A percentile compares a stretch with the other conserved stretches of the same genome.
These are phyloP conservation scores for Monosporascus sp. DNA, from an alignment of 2,329 filamentous ascomycete genomes.

Conservation along the genomic window DNA sequence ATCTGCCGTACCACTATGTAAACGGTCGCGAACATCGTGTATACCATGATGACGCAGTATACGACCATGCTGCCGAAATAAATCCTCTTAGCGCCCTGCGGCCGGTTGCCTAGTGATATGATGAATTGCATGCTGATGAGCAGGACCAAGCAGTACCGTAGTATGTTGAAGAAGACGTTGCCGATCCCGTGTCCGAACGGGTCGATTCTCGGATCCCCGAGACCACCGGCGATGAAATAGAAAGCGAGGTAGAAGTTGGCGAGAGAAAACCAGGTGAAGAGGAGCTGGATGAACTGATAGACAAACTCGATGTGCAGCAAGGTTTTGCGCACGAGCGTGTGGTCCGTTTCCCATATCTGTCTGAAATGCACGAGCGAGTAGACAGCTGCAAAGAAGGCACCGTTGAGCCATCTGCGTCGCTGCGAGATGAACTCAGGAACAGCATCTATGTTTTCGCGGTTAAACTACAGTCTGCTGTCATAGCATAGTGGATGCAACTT, in stretches of 20 bases:
- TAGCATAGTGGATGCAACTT: conserved; percentile 33
- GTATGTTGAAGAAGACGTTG: conserved; percentile 75
- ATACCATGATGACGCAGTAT: conserved; percentile 92
- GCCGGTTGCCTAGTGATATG: conserved; percentile 89
- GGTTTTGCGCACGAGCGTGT: conserved; percentile 82
- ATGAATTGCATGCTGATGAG: conserved; percentile 96
- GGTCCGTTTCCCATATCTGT: conserved; percentile 90
- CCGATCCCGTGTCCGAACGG: conserved; percentile 89
- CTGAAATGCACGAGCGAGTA: conserved; percentile 94
- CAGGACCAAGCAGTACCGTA: conserved; percentile 80
- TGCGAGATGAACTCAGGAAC: conserved; percentile 98
- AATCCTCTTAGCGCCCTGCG: conserved; percentile 87
- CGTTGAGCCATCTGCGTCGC: conserved; percentile 93
- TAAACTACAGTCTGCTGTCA: conserved; percentile 19
- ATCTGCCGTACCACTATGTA: conserved; percentile 88
- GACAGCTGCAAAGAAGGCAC: conserved; percentile 96
- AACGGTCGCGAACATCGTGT: conserved; percentile 83
- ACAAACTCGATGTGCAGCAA: conserved; percentile 91
- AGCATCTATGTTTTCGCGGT: conserved; percentile 52
- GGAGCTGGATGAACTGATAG: conserved; percentile 86
- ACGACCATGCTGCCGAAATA: conserved; percentile 84
- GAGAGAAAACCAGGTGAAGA: conserved; percentile 97
- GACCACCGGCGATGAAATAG: conserved; percentile 92
- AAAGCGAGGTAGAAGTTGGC: conserved; percentile 99
- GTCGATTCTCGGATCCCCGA: conserved; percentile 73